These are phyloP conservation scores for Chaetothyriales sp. DNA, from an alignment of 2,329 filamentous ascomycete species.

Conservation along the genomic window DNA sequence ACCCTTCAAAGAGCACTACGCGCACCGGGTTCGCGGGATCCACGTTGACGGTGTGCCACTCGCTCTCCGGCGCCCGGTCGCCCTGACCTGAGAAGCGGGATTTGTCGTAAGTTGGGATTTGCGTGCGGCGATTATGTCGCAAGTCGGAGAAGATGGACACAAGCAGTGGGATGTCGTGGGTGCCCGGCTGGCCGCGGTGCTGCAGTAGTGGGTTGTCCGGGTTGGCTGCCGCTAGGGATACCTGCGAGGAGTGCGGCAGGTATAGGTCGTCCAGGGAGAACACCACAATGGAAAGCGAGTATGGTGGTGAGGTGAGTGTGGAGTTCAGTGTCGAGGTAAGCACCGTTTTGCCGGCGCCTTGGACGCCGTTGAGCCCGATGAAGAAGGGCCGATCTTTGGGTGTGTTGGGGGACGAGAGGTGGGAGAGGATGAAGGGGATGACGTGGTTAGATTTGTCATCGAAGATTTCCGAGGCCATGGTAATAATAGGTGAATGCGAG, in stretches of 20 bases:
- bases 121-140: conserved; percentile 36
- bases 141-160: conserved; percentile 49
- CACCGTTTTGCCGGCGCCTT: conserved; percentile 86
- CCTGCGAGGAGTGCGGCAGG: conserved; percentile 56
- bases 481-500: not conserved
- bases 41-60: conserved; percentile 46
- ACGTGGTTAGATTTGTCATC: conserved; percentile 70
- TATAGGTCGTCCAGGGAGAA: conserved; percentile 87
- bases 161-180: conserved; percentile 62
- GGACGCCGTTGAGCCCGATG: conserved; percentile 78
- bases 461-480: conserved; percentile 34
- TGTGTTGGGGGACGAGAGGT: conserved; percentile 32
- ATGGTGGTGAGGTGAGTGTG: conserved; percentile 43
- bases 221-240: conserved; percentile 49
- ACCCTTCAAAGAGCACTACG: conserved; percentile 75
- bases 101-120: conserved; percentile 73
- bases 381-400: conserved; percentile 53
- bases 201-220: conserved; percentile 63
- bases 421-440: conserved; percentile 60
- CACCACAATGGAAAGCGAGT: conserved; percentile 52
- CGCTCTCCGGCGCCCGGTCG: conserved; percentile 50
- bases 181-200: conserved; percentile 69
- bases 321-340: conserved; percentile 56
- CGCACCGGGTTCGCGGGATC: conserved; percentile 29
- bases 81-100: conserved; percentile 61